These are phyloP conservation scores for Agastache rugosa DNA, from an alignment of 257 asterid species.

Conservation along the genomic window DNA sequence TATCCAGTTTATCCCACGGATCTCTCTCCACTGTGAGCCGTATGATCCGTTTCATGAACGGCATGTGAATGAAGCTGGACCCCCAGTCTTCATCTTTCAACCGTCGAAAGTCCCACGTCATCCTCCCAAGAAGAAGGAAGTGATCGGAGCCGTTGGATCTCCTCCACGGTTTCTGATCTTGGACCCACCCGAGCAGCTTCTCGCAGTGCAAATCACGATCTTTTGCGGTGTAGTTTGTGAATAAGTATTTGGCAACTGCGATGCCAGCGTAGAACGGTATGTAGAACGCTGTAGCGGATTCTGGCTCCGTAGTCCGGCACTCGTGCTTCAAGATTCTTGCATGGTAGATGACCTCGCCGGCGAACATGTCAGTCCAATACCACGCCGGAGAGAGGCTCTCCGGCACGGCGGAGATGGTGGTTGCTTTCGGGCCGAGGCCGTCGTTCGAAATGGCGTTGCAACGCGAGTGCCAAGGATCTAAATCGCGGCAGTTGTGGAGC, in stretches of 20 bases:
- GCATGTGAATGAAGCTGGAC: constrained; percentile 62
- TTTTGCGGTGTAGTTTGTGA: constrained; percentile 43
- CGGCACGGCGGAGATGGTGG: constrained; percentile 43
- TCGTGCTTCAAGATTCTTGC: constrained; percentile 45
- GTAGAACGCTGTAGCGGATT: constrained; percentile 65
- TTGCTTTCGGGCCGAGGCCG: constrained; percentile 64
- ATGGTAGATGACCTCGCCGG: constrained; percentile 61
- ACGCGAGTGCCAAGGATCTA: constrained; percentile 69
- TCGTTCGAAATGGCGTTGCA: constrained; percentile 58
- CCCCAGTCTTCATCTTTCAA: constrained; percentile 57
- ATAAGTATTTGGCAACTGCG: constrained; percentile 51
- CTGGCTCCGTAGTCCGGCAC: constrained; percentile 61
- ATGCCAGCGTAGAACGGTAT: constrained; percentile 68
- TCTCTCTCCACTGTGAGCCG: constrained; percentile 51
- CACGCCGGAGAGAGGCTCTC: constrained; percentile 49
- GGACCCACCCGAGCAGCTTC: constrained; percentile 49
- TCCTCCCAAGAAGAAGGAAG: constrained; percentile 62
- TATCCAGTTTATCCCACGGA: constrained; percentile 64
- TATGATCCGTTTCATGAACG: constrained; percentile 47
- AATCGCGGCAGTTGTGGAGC: constrained; percentile 49
- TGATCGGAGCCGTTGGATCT: constrained; percentile 63
- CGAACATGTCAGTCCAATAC: constrained; percentile 77
- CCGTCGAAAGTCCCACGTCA: constrained; percentile 73
- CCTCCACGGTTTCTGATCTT: constrained; percentile 47
- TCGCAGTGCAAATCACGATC: constrained; percentile 51